phyloP scores from a whole-genome alignment of 441 rosid species.

The California macrophylla region DNA sequence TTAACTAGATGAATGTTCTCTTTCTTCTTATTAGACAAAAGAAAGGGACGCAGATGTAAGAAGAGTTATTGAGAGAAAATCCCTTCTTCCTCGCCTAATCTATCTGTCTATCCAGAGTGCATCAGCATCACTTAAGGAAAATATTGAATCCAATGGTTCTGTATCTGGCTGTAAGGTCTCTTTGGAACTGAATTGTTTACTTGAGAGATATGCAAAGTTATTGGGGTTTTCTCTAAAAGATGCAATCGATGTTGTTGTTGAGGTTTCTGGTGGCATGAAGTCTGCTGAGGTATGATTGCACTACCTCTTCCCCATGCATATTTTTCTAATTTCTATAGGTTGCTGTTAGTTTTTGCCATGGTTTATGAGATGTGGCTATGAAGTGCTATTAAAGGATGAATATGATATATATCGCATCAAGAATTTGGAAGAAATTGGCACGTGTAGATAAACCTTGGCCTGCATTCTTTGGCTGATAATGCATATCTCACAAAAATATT shows the following conservation, averaged over 20 bases:
- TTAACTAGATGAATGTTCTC: background rate
- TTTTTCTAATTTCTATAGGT: background rate
- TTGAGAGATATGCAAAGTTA: conserved; percentile 63
- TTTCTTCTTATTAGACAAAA: conserved; percentile 34
- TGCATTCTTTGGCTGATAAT: background rate
- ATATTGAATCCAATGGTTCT: conserved; percentile 52
- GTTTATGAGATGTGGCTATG: conserved; percentile 5
- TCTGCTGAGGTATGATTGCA: conserved; percentile 43
- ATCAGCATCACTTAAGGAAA: conserved; percentile 45
- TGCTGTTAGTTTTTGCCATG: background rate
- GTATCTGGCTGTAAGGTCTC: conserved; percentile 36
- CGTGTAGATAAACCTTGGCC: background rate
- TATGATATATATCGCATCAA: background rate
- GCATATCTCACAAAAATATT: background rate
- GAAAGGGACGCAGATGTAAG: conserved; percentile 58
- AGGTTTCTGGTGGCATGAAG: conserved; percentile 50
- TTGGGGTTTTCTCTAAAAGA: conserved; percentile 62
- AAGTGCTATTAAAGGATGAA: background rate
- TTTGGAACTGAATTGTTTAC: conserved; percentile 55
- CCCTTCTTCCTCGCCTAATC: conserved; percentile 82
- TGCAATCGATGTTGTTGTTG: conserved; percentile 49
- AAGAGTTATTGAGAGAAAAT: conserved; percentile 50
- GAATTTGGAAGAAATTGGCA: background rate
- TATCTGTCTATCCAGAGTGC: conserved; percentile 71
- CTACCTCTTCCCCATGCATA: conserved; percentile 11